Percentiles rank a stretch among this genome's conserved stretches.
Evolutionary conservation across 1,284 basidiomycete species (phyloP).

Genomic region (Leccinum subrobustum): DNA sequence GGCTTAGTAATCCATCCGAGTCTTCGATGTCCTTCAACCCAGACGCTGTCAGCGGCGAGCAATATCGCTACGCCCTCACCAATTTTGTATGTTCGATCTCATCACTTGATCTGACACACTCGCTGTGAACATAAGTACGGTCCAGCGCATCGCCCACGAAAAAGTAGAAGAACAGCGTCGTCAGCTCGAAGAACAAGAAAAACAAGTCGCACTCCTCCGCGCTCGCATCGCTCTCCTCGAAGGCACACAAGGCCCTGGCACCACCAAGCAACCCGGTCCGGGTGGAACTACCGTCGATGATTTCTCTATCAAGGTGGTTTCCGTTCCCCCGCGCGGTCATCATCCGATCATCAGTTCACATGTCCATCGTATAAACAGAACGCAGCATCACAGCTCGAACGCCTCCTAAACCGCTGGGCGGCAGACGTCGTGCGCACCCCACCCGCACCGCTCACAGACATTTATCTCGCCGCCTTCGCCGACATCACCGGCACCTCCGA

Average conservation of each 20-base stretch:
- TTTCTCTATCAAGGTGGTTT: constrained; percentile 75
- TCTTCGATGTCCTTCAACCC: neutral
- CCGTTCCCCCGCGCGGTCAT: neutral
- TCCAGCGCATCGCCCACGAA: constrained; percentile 78
- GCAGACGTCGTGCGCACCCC: constrained; percentile 64
- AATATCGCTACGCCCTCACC: constrained; percentile 75
- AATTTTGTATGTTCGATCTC: constrained; percentile 59
- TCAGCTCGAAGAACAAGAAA: constrained; percentile 80
- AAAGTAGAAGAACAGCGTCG: constrained; percentile 77
- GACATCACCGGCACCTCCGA: constrained; percentile 50
- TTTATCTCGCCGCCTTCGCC: constrained; percentile 57
- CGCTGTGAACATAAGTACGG: neutral
- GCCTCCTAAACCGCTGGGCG: constrained; percentile 80
- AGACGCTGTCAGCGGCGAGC: constrained; percentile 66
- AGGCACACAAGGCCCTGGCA: constrained; percentile 40
- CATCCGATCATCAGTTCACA: neutral
- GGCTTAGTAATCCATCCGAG: neutral
- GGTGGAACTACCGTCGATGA: constrained; percentile 72
- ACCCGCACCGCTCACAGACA: constrained; percentile 49
- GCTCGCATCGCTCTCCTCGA: constrained; percentile 71
- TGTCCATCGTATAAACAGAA: constrained; percentile 39
- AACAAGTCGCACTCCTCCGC: constrained; percentile 70
- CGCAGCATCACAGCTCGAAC: constrained; percentile 73
- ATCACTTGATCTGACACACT: neutral
- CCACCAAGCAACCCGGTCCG: neutral